Base-by-base conservation (phyloP, 2,329 filamentous ascomycete genomes). In the Aspergillus hortae region DNA sequence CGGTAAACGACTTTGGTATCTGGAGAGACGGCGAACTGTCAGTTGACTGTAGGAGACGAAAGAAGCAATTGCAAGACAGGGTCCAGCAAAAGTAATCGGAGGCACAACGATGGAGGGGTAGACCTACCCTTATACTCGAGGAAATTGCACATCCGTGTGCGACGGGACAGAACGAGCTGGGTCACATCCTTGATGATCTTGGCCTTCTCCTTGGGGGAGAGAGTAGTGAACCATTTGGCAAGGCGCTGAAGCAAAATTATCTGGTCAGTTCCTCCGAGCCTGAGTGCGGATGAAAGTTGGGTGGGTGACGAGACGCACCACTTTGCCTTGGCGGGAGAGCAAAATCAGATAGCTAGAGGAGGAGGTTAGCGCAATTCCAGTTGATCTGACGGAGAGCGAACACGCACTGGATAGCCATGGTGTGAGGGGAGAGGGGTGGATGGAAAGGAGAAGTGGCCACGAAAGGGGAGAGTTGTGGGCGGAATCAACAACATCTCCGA, bases 151-250 rank as follows among this genome's bases (percentile, higher is more conserved):
- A 99, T 99, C 72, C 94, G 90, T 54, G 94, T 97, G 68, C 94
- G 85, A 63, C 94, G 85, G 57, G 94, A 94, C 61, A 99, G 86
- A 63, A 99, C 94, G 46, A 97, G 88, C 76, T 97, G 94, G 56
- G 94, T 91, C 67, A 99, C 94, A 80, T 99, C 94, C 77, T 99
- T 99, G 82, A 99, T 92, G 71, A 99, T 97, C 82, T 99, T 99
- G 76, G 92, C 94, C 80, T 99, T 99, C 70, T 99, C 94, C 76
- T 88, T 96, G 58, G 94, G 94, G 33, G 92, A 96, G 57, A 99
- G 83, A 14, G 94, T 99, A 50, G 92, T 95, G 77, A 99, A 99
- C 94, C 94, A 99, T 79, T 99, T 99, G 63, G 94, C 94, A 51
- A 99, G 87, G 70, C 94, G 92, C 94, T 99, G 76, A 51, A 59